phyloP scores from a whole-genome alignment of 2,329 filamentous ascomycete genomes.

The Penicillium corylophilum region DNA sequence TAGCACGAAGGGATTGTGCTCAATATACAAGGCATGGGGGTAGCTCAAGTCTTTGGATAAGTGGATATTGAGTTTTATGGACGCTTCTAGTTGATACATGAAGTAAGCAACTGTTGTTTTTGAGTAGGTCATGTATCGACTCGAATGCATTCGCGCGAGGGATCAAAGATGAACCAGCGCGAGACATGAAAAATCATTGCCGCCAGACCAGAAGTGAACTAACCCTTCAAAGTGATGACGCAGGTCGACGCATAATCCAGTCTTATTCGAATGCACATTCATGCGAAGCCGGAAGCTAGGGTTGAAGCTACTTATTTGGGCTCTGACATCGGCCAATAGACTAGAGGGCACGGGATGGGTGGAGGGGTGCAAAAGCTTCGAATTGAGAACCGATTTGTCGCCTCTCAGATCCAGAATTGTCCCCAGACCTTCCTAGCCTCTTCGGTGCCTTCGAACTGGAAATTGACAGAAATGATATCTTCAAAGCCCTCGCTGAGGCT shows the following conservation, averaged over 20 bases:
- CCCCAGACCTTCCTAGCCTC: slow-evolving; percentile 71
- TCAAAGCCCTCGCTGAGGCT: slow-evolving; percentile 74
- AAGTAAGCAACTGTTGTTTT: no score
- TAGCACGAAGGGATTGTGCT: background rate
- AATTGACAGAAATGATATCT: slow-evolving; percentile 73
- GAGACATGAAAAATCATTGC: no score
- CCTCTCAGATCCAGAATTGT: slow-evolving; percentile 68
- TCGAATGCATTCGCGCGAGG: no score
- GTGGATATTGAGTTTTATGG: background rate
- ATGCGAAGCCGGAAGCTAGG: no score
- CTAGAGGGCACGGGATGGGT: background rate
- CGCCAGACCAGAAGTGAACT: no score
- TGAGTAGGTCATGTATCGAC: background rate
- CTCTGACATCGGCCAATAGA: background rate
- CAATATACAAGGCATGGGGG: background rate
- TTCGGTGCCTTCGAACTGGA: slow-evolving; percentile 68
- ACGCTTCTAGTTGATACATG: background rate
- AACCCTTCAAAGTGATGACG: no score
- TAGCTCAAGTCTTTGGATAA: background rate
- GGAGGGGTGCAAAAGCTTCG: background rate
- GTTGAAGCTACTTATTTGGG: no score
- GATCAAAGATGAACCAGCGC: no score
- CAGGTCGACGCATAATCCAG: no score
- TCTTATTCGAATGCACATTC: no score
- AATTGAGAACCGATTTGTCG: background rate